Evolutionary conservation across 176 grass and related monocot species (phyloP).

Genomic region (Lolium multiflorum): DNA sequence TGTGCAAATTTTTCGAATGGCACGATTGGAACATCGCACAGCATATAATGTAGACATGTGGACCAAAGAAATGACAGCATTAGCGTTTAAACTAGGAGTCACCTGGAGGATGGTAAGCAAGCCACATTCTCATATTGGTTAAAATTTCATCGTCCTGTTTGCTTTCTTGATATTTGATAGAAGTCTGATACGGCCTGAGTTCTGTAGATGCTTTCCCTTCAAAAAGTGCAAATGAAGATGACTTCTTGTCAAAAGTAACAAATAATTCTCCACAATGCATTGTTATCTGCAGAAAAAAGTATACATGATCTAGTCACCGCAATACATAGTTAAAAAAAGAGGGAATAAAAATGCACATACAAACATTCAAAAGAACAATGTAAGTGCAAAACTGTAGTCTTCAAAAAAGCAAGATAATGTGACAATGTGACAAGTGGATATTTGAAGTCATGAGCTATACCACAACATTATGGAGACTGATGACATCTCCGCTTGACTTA

Average conservation of each 20-base stretch:
- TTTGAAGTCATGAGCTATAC: slow-evolving; percentile 51
- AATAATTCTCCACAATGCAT: slow-evolving; percentile 60
- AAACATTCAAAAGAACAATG: slow-evolving; percentile 10
- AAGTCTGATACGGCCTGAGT: slow-evolving; percentile 62
- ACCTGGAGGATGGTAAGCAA: slow-evolving; percentile 48
- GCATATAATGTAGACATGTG: background rate
- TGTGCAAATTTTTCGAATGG: background rate
- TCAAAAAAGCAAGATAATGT: slow-evolving; percentile 3
- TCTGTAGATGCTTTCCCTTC: slow-evolving; percentile 55
- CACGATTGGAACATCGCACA: background rate
- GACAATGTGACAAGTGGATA: slow-evolving; percentile 40
- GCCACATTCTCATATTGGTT: slow-evolving; percentile 63
- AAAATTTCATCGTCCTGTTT: slow-evolving; percentile 58
- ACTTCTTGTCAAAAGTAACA: slow-evolving; percentile 63
- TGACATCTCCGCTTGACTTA: slow-evolving; percentile 71
- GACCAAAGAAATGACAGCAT: slow-evolving; percentile 19
- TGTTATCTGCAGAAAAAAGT: slow-evolving; percentile 66
- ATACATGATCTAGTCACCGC: slow-evolving; percentile 6
- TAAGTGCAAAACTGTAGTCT: slow-evolving; percentile 10
- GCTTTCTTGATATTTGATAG: slow-evolving; percentile 55
- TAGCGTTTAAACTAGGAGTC: slow-evolving; percentile 30
- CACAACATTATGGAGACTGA: slow-evolving; percentile 72
- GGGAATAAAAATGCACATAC: background rate
- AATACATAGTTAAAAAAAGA: background rate
- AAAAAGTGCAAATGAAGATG: slow-evolving; percentile 89